Percentiles rank a stretch among this genome's conserved stretches.
Conservation (phyloP, 768 basidiomycete species). For the Aureoboletus auriporus region DNA sequence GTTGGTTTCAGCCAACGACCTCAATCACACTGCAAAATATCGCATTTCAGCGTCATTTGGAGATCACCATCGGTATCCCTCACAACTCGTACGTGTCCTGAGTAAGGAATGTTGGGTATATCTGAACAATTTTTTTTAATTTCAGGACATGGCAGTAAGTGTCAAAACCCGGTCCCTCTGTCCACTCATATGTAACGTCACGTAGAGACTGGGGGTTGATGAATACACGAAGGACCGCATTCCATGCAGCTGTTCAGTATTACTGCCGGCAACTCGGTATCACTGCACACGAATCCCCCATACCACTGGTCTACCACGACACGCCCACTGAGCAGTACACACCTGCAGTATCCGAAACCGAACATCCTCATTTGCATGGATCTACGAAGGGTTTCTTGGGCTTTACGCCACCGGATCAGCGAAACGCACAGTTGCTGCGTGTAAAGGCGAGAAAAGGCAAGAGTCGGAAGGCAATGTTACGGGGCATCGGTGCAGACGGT, state of each 20-base stretch:
- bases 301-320: constrained; percentile 53
- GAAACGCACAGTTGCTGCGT: constrained; percentile 15
- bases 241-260: constrained; percentile 73
- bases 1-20: constrained; percentile 73
- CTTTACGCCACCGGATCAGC: constrained; percentile 26
- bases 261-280: constrained; percentile 72
- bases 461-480: constrained; percentile 32
- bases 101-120: neutral
- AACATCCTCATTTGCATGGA: constrained; percentile 5
- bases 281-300: constrained; percentile 51
- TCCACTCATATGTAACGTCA: constrained; percentile 3
- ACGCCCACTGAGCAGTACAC: constrained; percentile 12
- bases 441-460: constrained; percentile 27
- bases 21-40: constrained; percentile 61
- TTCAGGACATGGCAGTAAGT: constrained; percentile 35
- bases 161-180: neutral
- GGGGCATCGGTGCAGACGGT: constrained; percentile 26
- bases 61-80: constrained; percentile 62
- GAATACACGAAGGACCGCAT: constrained; percentile 63
- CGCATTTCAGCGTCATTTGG: constrained; percentile 60
- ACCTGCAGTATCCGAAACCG: constrained; percentile 1
- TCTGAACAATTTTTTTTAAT: constrained; percentile 5
- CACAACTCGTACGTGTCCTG: constrained; percentile 41
- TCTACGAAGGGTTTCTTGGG: constrained; percentile 22
- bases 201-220: constrained; percentile 58